Conservation (phyloP, 139 green algal genomes). For the Protoeuglena noctilucae region DNA sequence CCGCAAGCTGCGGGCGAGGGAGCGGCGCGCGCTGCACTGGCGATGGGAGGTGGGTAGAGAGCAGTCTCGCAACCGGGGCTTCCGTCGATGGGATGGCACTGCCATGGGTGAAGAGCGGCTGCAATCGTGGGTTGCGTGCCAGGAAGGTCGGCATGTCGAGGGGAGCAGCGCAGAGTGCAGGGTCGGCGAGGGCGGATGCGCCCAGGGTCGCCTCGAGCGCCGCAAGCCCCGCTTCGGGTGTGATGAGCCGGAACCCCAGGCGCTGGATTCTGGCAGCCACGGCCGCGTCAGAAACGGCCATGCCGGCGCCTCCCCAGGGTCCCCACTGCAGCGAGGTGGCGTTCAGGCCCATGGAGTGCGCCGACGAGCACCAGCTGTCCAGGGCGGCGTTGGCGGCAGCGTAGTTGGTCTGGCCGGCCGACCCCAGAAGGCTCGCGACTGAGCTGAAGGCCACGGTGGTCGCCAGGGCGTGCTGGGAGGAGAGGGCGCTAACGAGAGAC, state of each 20-base stretch:
- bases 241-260: background rate
- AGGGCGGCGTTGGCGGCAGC: constrained; percentile 51
- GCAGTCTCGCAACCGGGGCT: no score
- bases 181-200: no score
- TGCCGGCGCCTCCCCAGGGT: constrained; percentile 23
- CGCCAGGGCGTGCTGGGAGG: no score
- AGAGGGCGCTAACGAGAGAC: no score
- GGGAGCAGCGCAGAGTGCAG: no score
- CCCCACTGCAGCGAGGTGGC: constrained; percentile 27
- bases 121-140: no score
- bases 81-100: no score
- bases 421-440: constrained; percentile 55
- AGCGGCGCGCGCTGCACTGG: no score
- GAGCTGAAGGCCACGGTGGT: constrained; percentile 59
- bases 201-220: background rate
- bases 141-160: no score
- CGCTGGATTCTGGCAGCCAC: background rate
- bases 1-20: no score
- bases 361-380: constrained; percentile 13
- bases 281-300: constrained; percentile 21
- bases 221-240: background rate
- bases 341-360: constrained; percentile 7
- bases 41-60: no score
- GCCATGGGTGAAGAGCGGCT: no score
- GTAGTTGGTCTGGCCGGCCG: constrained; percentile 64